A percentile compares a stretch with the other conserved stretches of the same genome.
Conservation (phyloP, 2,329 filamentous ascomycete genomes). For the Cladosporium sp. region DNA sequence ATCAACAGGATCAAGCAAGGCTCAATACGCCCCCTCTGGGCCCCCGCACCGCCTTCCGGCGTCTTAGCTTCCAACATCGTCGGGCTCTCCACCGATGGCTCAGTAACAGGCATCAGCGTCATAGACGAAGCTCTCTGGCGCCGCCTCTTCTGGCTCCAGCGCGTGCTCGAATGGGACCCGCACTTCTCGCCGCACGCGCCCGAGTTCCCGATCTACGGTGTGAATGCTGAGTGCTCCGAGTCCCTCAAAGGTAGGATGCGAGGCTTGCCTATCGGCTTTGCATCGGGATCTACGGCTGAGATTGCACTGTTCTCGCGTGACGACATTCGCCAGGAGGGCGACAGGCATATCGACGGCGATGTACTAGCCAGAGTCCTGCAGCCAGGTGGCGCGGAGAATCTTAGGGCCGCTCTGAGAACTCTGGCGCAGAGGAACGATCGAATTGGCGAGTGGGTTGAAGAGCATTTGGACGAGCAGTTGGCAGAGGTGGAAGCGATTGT, state of each 20-base stretch:
- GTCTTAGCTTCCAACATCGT: constrained; percentile 50
- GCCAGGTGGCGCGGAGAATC: constrained; percentile 27
- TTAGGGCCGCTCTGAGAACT: constrained; percentile 26
- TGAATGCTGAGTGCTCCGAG: constrained; percentile 12
- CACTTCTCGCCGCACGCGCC: constrained; percentile 32
- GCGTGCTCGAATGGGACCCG: constrained; percentile 49
- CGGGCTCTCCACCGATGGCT: constrained; percentile 53
- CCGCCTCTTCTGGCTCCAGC: constrained; percentile 72
- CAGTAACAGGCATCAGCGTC: constrained; percentile 61
- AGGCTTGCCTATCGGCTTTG: constrained; percentile 30
- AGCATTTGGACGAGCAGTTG: constrained; percentile 34
- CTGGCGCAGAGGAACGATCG: constrained; percentile 26
- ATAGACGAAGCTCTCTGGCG: constrained; percentile 63
- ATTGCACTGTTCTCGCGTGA: constrained; percentile 24
- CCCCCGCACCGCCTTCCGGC: constrained; percentile 38
- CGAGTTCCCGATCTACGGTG: constrained; percentile 21
- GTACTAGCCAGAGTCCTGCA: constrained; percentile 38
- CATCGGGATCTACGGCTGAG: constrained; percentile 31
- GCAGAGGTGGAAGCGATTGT: constrained; percentile 27
- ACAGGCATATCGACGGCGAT: constrained; percentile 47
- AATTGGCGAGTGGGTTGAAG: constrained; percentile 34
- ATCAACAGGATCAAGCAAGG: constrained; percentile 53
- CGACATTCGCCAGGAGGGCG: constrained; percentile 19
- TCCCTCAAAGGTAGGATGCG: constrained; percentile 23
- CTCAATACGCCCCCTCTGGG: constrained; percentile 42